Base-by-base conservation (phyloP, 1,284 basidiomycete genomes). In the Trametes sp. region DNA sequence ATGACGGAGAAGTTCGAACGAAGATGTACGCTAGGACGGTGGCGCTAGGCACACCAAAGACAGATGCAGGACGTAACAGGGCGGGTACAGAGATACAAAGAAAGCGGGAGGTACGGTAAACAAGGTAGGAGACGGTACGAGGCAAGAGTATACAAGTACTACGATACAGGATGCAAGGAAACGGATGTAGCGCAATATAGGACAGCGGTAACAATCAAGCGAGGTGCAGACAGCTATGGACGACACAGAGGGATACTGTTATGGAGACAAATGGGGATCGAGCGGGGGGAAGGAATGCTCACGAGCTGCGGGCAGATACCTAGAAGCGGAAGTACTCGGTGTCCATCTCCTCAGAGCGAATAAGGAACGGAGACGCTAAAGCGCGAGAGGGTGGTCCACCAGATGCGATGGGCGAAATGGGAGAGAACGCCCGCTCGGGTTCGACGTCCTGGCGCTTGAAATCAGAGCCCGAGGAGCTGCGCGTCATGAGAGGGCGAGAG, bases 301-400 rank as follows among this genome's bases (percentile, higher is more conserved):
- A 33, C 19, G 13, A 24, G 36, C 4, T 28, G 31, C 31, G 45
- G 50, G 24, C 19, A 38, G 16, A n/a, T 1, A 9, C 35, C 29
- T 21, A 62, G 38, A 54, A 57, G n/a, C 61, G 61, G 46, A 62
- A 62, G 36, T 62, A 62, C 19, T 44, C 61, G 21, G 36, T 49
- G 19, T 62, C 61, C 28, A 58, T 28, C n/a, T 48, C 61, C 16
- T 56, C 48, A 14, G 59, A 56, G 29, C 38, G 59, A n/a, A 61
- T 61, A 41, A 61, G 56, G 51, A 62, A 62, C 4, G 61, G 61
- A 11, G 61, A 62, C 6, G 61, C 61, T 3, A 62, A 46, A 23
- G 50, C 38, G 35, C 42, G 45, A 11, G 61, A 54, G 13, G 52
- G 24, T 10, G 41, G 35, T 9, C 41, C 42, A 10, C 44, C 26